Base-by-base conservation (phyloP, 2,329 filamentous ascomycete genomes). In the Albophoma yamanashiensis region DNA sequence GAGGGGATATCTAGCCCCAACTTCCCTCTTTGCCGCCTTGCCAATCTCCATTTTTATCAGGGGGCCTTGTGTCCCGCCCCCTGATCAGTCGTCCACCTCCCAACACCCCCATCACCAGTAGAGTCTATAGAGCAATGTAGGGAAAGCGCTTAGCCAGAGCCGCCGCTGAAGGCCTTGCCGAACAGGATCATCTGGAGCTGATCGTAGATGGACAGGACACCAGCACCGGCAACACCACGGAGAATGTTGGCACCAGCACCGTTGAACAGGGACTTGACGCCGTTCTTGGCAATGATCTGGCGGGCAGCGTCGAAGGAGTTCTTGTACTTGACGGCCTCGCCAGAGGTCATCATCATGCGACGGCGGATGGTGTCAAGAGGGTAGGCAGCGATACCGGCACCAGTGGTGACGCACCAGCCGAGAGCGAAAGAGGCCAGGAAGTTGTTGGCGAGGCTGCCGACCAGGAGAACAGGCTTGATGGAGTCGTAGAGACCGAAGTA, bases 401-500 rank as follows among this genome's bases (percentile, higher is more conserved):
- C 94, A 79, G 94, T 99, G 84, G 94, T 99, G 86, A 99, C 94
- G 81, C 85, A 83, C 94, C 94, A 99, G 78, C 94, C 94, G 81
- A 99, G 94, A 77, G 86, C 76, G 92, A 99, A 99, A 70, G 94
- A 99, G 79, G 94, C 94, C 75, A 99, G 84, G 92, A 99, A 99
- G 91, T 93, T 97, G 84, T 92, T 92, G 83, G 92, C 87, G 73
- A 99, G 91, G 79, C 77, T 66, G 78, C 94, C 94, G 78, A 89
- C 86, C 69, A 99, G 91, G 81, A 97, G 79, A 76, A 97, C 91
- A 73, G 94, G 94, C 92, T 99, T 99, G 87, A 99, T 88, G 72
- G 94, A 99, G 85, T 99, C 94, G 92, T 99, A 99, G 89, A 99
- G 89, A 79, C 94, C 94, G 89, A 99, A 99, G 92, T 99, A 99